A percentile compares a stretch with the other conserved stretches of the same genome.
Evolutionary conservation across 495 filamentous ascomycete species (phyloP).

Genomic region (Talaromyces adpressus): DNA sequence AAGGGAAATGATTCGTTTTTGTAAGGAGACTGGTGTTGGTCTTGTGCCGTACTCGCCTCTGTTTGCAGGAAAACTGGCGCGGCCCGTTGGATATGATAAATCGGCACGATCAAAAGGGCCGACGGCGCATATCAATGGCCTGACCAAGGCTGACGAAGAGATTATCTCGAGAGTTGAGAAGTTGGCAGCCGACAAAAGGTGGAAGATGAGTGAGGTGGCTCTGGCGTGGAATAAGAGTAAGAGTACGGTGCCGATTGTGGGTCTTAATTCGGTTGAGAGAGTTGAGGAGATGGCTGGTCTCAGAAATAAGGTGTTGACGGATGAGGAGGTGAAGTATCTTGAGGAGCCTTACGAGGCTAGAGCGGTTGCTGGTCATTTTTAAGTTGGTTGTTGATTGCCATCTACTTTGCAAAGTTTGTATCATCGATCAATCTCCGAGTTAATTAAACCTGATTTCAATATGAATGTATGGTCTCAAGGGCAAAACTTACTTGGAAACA

Average conservation of each 20-base stretch:
- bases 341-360: conserved; percentile 6
- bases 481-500: too few relatives aligned
- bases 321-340: conserved; percentile 6
- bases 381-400: neutral
- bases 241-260: conserved; percentile 22
- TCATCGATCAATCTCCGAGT: too few relatives aligned
- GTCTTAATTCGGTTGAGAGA: conserved; percentile 44
- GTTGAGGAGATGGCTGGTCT: conserved; percentile 47
- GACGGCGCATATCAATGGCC: neutral
- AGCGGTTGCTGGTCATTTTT: conserved; percentile 9
- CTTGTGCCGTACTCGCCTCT: conserved; percentile 5
- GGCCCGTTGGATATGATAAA: neutral
- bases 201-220: conserved; percentile 49
- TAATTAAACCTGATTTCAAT: too few relatives aligned
- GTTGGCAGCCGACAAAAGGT: conserved; percentile 44
- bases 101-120: neutral
- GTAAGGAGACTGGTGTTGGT: conserved; percentile 6
- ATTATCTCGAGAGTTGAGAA: conserved; percentile 49
- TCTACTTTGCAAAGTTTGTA: neutral
- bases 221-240: conserved; percentile 39
- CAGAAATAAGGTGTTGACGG: conserved; percentile 13
- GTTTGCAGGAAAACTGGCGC: neutral
- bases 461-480: too few relatives aligned
- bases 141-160: conserved; percentile 17
- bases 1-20: conserved; percentile 52